Percentiles rank a stretch among this genome's conserved stretches.
Evolutionary conservation across 192 early-diverging fungal species (phyloP).

Genomic region (Backusella tuberculispora): DNA sequence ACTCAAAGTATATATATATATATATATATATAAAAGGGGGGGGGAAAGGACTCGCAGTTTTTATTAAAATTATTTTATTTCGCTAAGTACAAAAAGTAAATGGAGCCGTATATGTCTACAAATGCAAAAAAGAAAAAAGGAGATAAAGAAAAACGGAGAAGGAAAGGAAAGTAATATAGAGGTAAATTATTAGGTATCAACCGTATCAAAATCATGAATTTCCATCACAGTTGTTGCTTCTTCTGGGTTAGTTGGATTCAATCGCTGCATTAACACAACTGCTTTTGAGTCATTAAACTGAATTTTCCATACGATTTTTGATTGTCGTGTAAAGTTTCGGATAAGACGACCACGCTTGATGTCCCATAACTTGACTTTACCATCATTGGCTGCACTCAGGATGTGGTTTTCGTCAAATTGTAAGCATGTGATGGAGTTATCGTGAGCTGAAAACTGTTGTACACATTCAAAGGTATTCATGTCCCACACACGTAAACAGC

Average conservation of each 20-base stretch:
- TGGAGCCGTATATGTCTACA: constrained; percentile 9
- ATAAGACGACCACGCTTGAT: constrained; percentile 82
- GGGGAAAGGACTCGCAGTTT: not conserved
- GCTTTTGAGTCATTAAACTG: constrained; percentile 58
- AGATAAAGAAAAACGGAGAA: not conserved
- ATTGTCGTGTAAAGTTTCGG: constrained; percentile 74
- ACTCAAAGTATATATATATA: not conserved
- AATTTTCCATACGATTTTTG: constrained; percentile 86
- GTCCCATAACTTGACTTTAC: constrained; percentile 96
- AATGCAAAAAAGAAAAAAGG: not conserved
- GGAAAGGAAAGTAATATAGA: not conserved
- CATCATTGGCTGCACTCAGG: constrained; percentile 87
- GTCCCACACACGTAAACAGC: constrained; percentile 93
- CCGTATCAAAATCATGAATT: constrained; percentile 44
- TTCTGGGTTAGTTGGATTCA: constrained; percentile 8
- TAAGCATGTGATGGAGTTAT: constrained; percentile 95
- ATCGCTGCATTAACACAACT: constrained; percentile 56
- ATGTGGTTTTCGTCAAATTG: constrained; percentile 92
- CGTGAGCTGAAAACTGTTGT: constrained; percentile 68
- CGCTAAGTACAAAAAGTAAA: not conserved
- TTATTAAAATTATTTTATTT: constrained; percentile 4
- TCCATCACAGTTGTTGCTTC: constrained; percentile 44
- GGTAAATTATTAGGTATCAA: not conserved
- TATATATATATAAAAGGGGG: not conserved
- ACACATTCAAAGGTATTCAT: constrained; percentile 59